Percentiles rank a stretch among this genome's conserved stretches.
These are phyloP conservation scores for Phytophthora sansomeana DNA, from an alignment of 352 stramenopile genomes.

Conservation along the genomic window DNA sequence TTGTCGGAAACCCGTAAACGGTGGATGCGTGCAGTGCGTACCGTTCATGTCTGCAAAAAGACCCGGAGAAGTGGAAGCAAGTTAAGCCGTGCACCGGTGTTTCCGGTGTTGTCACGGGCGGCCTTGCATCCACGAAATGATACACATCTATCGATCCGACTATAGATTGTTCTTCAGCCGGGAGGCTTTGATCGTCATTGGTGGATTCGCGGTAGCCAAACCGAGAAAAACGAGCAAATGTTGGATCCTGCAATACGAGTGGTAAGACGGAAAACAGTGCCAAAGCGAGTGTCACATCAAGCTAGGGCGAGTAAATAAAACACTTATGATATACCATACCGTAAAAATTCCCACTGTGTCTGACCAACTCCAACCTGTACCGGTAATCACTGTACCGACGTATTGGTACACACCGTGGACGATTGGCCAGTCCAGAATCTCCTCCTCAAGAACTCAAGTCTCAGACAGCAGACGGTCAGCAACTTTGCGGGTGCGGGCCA, in stretches of 20 bases:
- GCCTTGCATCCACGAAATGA: background rate
- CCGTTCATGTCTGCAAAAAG: background rate
- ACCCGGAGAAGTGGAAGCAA: background rate
- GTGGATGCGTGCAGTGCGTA: background rate
- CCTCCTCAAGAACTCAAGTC: too few relatives aligned
- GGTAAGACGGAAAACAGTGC: too few relatives aligned
- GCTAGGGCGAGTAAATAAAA: too few relatives aligned
- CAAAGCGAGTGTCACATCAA: too few relatives aligned
- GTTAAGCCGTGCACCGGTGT: background rate
- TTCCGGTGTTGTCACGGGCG: background rate
- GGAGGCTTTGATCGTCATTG: background rate
- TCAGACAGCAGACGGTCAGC: too few relatives aligned
- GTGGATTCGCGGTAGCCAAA: background rate
- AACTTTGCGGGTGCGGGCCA: too few relatives aligned
- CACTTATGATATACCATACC: too few relatives aligned
- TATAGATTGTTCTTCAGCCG: background rate
- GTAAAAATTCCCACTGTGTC: background rate
- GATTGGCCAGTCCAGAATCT: too few relatives aligned
- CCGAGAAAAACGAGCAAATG: background rate
- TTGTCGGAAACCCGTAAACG: background rate
- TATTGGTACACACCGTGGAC: too few relatives aligned
- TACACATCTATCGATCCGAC: background rate
- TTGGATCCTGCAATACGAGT: background rate
- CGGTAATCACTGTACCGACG: too few relatives aligned
- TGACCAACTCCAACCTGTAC: background rate